Evolutionary conservation across 306 rosid species (phyloP).

Genomic region (Dalbergia cochinchinensis): DNA sequence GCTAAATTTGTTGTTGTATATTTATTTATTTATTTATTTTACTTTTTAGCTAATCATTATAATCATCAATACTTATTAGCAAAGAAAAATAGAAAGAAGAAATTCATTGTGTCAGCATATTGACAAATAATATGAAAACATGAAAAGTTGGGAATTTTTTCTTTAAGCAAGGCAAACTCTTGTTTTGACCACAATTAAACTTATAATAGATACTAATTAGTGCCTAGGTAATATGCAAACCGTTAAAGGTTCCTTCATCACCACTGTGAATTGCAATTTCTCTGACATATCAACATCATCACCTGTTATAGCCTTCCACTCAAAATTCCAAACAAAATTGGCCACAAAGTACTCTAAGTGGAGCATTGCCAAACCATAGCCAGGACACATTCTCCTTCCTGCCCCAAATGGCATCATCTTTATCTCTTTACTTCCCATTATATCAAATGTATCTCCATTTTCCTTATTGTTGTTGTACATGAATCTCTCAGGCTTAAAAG

Average conservation of each 20-base stretch:
- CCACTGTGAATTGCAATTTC: conserved; percentile 43
- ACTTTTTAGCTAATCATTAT: background rate
- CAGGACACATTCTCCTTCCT: conserved; percentile 63
- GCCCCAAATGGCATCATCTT: conserved; percentile 63
- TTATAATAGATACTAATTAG: conserved; percentile 7
- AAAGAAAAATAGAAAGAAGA: background rate
- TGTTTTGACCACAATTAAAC: background rate
- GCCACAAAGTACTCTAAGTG: conserved; percentile 58
- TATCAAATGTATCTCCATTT: conserved; percentile 45
- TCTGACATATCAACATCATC: conserved; percentile 51
- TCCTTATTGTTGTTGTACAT: conserved; percentile 6
- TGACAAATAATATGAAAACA: background rate
- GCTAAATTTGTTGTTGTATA: background rate
- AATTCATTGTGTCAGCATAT: background rate
- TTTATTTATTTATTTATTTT: background rate
- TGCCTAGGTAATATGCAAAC: conserved; percentile 44
- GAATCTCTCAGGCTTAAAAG: conserved; percentile 58
- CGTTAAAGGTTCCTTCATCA: conserved; percentile 54
- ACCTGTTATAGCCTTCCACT: conserved; percentile 40
- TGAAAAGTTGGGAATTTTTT: background rate
- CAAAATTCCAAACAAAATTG: conserved; percentile 52
- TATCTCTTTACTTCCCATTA: conserved; percentile 51
- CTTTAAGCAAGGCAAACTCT: background rate
- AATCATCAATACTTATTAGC: background rate
- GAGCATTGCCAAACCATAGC: conserved; percentile 44